These are phyloP conservation scores for Podaxis sp. DNA, from an alignment of 768 basidiomycete species.

Conservation along the genomic window DNA sequence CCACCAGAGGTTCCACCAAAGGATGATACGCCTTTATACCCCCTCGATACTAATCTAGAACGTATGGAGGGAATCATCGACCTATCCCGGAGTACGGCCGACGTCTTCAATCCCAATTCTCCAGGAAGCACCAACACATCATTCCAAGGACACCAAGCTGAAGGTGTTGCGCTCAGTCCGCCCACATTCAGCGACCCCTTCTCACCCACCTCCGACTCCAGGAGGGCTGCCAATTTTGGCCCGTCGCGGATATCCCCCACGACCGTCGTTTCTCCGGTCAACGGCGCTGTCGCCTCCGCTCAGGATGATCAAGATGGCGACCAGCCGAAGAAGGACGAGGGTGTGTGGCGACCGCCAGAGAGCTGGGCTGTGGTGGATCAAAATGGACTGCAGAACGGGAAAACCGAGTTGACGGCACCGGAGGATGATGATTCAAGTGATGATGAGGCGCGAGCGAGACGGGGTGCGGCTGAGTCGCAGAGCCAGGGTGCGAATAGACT, in stretches of 20 bases:
- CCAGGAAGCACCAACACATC: constrained; percentile 45
- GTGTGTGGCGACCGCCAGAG: constrained; percentile 68
- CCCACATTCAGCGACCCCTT: constrained; percentile 44
- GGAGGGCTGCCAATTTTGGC: neutral
- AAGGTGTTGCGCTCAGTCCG: constrained; percentile 23
- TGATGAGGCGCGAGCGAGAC: constrained; percentile 23
- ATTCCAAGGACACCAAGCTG: constrained; percentile 26
- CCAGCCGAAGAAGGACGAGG: constrained; percentile 22
- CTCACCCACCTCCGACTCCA: constrained; percentile 17
- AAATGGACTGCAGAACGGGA: constrained; percentile 25
- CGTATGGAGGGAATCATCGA: constrained; percentile 85
- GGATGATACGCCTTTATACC: constrained; percentile 30
- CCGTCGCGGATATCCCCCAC: constrained; percentile 16
- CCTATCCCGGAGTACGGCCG: constrained; percentile 21
- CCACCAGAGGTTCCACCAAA: constrained; percentile 2
- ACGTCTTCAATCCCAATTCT: constrained; percentile 33
- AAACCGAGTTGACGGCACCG: constrained; percentile 34
- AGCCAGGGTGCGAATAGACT: neutral
- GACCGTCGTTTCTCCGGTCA: constrained; percentile 8
- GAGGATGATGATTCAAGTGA: constrained; percentile 29
- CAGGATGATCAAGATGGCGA: constrained; percentile 13
- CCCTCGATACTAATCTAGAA: constrained; percentile 67
- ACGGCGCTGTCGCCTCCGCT: neutral
- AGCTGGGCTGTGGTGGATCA: constrained; percentile 72
- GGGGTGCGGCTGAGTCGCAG: neutral